Base-by-base conservation (phyloP, 495 filamentous ascomycete species). In the Trichoderma virens region DNA sequence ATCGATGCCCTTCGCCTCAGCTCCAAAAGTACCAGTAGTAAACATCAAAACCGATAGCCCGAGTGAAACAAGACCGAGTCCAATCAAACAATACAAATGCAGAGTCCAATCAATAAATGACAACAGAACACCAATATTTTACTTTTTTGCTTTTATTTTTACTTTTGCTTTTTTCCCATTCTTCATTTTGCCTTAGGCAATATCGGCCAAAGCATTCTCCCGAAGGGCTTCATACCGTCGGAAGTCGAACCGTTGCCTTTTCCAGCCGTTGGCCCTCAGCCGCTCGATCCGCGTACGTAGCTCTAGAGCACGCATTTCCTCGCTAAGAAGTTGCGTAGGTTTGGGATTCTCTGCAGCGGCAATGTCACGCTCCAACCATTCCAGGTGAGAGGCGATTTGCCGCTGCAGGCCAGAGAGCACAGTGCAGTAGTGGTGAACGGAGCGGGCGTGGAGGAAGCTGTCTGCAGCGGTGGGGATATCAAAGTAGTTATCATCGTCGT, bases 241-340 rank as follows among this genome's bases (percentile, higher is more conserved):
- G 5, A 66, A 68, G 66, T 83, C 78, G 61, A 84, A 84, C 9
- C 81, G 73, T 66, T 78, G 74, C n/a, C 81, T 71, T 60, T 75
- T 73, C 80, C 79, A 83, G 8, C 78, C 78, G 47, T 60, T 67
- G 39, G 71, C 74, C 35, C 77, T 75, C 18, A 83, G 69, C 9
- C 79, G 72, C 70, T 79, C 76, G 64, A 83, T 81, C 43, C 78
- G 70, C 8, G 74, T 73, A 59, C 70, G 69, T 23, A 78, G 66
- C 60, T 78, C 75, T 1, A 67, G 47, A 6, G 64, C 67, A 60
- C 69, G 68, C 7, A 70, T 61, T 20, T 73, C 75, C 43, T 74
- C 75, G 61, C 60, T 66, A 8, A 64, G 60, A 34, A 66, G 39
- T 25, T 51, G 66, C n/a, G 64, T 32, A 16, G 34, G 41, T 11